Percentiles rank a stretch among this genome's conserved stretches.
These are phyloP conservation scores for Actinomortierella wolfii DNA, from an alignment of 371 early-diverging fungal genomes.

Conservation along the genomic window DNA sequence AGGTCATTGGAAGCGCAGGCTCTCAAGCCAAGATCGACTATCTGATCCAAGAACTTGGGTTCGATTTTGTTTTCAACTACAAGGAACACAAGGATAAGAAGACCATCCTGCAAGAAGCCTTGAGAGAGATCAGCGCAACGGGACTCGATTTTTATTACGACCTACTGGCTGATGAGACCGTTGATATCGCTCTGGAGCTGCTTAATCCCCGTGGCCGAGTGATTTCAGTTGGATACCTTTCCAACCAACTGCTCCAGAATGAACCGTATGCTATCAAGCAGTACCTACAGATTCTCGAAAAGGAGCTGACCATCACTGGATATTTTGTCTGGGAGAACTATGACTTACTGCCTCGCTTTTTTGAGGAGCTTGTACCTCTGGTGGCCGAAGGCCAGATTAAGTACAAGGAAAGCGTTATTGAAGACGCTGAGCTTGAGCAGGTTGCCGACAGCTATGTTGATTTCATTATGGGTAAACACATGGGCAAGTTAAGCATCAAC, in stretches of 20 bases:
- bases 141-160: conserved; percentile 4
- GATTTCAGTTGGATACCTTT: not conserved
- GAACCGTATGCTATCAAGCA: conserved; percentile 2
- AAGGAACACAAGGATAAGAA: conserved; percentile 50
- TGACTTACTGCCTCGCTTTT: conserved; percentile 11
- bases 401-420: conserved; percentile 39
- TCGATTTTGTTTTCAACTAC: conserved; percentile 71
- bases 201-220: not conserved
- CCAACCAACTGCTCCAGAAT: conserved; percentile 21
- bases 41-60: conserved; percentile 49
- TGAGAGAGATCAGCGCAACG: not conserved
- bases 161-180: not conserved
- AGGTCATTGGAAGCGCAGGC: conserved; percentile 14
- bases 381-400: conserved; percentile 17
- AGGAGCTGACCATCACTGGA: conserved; percentile 10
- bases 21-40: conserved; percentile 57
- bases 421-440: conserved; percentile 52
- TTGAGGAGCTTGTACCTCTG: conserved; percentile 15
- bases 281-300: not conserved
- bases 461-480: too few relatives aligned
- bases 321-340: conserved; percentile 16
- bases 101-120: not conserved
- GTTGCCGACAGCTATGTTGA: too few relatives aligned
- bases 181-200: conserved; percentile 4
- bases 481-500: too few relatives aligned